These are phyloP conservation scores for Heritiera littoralis DNA, from an alignment of 345 rosid genomes.

Conservation along the genomic window DNA sequence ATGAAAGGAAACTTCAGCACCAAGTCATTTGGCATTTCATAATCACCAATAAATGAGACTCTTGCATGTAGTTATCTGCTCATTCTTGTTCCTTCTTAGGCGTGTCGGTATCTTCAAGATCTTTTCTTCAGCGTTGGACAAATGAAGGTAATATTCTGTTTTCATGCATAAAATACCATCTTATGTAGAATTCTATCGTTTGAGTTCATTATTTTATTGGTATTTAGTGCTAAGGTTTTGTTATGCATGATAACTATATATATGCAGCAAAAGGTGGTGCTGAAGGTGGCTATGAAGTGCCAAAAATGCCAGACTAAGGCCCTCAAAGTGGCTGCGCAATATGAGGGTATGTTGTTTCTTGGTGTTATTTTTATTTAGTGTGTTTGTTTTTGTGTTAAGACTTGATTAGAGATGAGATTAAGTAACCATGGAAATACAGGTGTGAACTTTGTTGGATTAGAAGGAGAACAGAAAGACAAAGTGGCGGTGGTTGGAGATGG, in stretches of 20 bases:
- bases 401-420: neutral
- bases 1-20: too few species aligned
- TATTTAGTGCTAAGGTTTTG: neutral
- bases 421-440: neutral
- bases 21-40: neutral
- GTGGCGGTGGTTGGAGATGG: constrained; percentile 24
- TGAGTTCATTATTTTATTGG: neutral
- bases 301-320: neutral
- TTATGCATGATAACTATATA: neutral
- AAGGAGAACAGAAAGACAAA: constrained; percentile 11
- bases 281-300: constrained; percentile 4
- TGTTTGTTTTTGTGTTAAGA: neutral
- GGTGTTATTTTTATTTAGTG: neutral
- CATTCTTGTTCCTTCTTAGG: neutral
- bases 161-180: neutral
- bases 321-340: neutral
- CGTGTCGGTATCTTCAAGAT: neutral
- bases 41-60: neutral
- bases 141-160: constrained; percentile 4
- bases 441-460: constrained; percentile 13
- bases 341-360: neutral
- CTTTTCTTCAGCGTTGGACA: neutral
- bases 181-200: neutral
- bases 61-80: neutral
- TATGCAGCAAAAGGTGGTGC: constrained; percentile 14